Evolutionary conservation across 2,329 filamentous ascomycete species (phyloP), one percentile per base, ranked within the genome.

Genomic region (Fonsecaea monophora): DNA sequence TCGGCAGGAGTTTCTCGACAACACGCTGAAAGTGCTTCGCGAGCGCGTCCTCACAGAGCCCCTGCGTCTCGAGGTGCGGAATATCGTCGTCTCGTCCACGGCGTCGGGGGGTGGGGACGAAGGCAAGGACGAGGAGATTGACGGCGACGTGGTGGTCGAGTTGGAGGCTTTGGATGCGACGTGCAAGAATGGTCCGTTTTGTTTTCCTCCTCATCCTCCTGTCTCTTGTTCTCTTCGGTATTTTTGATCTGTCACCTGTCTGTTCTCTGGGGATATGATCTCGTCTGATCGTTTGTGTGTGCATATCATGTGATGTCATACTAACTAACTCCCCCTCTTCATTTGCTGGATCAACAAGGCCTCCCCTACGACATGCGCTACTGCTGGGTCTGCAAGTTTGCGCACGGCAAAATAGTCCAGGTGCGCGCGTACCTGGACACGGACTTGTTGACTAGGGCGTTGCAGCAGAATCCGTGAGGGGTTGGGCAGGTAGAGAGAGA

Each of bases 371-470:
- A 65, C 34, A 66, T 69, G 67, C 42, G 38, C 8, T 69, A 69
- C 57, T 58, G 48, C 37, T 69, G 67, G 67, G 32, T 69, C 10
- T 60, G 62, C 15, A 37, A 48, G 30, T 69, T 69, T 45, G 50
- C 37, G 34, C 35, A 9, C 6, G 64, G 57, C 25, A 53, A 63
- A 12, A 67, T 69, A 38, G 64, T 62, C 18, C n/a, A 60, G 21
- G 64, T 66, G 7, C 61, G 67, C 18, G 67, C 64, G 15, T 68
- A 68, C 53, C 34, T 66, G 8, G 67, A 66, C 40, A 66, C 64
- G 30, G 64, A 69, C 25, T 40, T 69, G 42, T 34, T 69, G 21
- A 40, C 34, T 1, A 54, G 61, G 3, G 67, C 60, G 4, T 61
- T 69, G 25, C 50, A 66, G 35, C 60, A 69, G 40, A 66, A 69